Evolutionary conservation across 2,329 filamentous ascomycete species (phyloP).

Genomic region (Sordariomycetes sp.): DNA sequence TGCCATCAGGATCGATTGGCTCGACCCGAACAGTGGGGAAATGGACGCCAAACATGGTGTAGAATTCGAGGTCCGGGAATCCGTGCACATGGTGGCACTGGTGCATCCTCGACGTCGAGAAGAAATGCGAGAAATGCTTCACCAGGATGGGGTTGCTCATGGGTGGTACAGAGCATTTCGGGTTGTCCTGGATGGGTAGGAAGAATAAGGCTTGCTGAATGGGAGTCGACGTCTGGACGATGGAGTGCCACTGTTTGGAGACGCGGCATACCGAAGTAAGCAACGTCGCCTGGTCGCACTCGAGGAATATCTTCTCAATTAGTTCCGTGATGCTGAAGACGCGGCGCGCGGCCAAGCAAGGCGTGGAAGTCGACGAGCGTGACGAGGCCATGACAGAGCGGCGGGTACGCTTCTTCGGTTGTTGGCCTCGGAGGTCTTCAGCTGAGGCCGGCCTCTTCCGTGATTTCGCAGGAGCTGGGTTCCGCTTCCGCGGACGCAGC

Average conservation of each 20-base stretch:
- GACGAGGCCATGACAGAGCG: neutral
- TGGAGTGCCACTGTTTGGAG: constrained; percentile 11
- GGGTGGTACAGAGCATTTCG: neutral
- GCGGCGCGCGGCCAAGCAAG: neutral
- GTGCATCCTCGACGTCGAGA: neutral
- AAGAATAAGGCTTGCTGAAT: constrained; percentile 8
- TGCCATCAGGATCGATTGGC: neutral
- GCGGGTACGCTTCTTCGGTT: neutral
- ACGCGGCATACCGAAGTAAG: constrained; percentile 14
- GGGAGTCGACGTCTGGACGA: constrained; percentile 1
- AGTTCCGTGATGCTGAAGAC: constrained; percentile 14
- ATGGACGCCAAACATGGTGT: constrained; percentile 3
- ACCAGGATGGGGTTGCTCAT: constrained; percentile 2
- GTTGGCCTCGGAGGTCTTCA: neutral
- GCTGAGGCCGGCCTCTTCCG: neutral
- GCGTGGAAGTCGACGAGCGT: neutral
- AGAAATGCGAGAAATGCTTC: constrained; percentile 1
- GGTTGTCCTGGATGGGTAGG: neutral
- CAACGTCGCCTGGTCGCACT: constrained; percentile 15
- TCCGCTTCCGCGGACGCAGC: neutral
- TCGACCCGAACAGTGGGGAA: neutral
- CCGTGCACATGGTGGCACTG: constrained; percentile 1
- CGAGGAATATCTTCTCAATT: constrained; percentile 14
- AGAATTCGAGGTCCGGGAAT: constrained; percentile 4
- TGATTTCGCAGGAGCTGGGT: neutral